These are phyloP conservation scores for Zygosaccharomyces pseudorouxii DNA, from an alignment of 805 yeast species.

Conservation along the genomic window DNA sequence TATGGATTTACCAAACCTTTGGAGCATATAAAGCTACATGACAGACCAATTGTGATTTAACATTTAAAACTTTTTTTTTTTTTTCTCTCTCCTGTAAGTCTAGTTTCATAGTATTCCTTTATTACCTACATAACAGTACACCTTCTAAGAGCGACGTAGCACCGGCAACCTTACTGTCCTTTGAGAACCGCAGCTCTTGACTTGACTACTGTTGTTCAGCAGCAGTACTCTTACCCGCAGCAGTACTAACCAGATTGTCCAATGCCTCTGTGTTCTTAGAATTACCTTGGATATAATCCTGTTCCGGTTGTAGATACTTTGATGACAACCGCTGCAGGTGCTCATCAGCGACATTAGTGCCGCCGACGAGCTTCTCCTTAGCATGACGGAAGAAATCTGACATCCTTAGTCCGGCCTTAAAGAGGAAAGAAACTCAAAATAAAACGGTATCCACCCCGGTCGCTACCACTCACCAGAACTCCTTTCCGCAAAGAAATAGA, in stretches of 20 bases:
- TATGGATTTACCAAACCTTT: neutral
- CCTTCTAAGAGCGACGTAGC: no score
- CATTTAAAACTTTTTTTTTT: neutral
- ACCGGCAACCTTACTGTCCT: no score
- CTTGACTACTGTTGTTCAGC: neutral
- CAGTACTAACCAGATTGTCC: constrained; percentile 15
- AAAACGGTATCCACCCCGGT: neutral
- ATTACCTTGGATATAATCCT: constrained; percentile 7
- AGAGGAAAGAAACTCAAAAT: neutral
- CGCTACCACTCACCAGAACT: neutral
- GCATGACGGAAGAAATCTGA: constrained; percentile 22
- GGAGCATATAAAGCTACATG: neutral
- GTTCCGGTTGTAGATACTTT: constrained; percentile 12
- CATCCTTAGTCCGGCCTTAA: constrained; percentile 2
- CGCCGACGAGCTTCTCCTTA: constrained; percentile 24
- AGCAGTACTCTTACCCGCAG: constrained; percentile 7
- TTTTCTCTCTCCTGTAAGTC: neutral
- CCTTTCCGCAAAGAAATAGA: no score
- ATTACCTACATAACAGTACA: no score
- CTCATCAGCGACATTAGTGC: constrained; percentile 19
- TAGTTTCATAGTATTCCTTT: no score
- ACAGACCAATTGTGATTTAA: neutral
- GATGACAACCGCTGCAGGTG: constrained; percentile 17
- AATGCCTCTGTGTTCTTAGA: constrained; percentile 12
- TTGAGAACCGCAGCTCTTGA: no score